Evolutionary conservation across 2,329 filamentous ascomycete genomes (phyloP).

Genomic region (Pestalotiopsis sp.): DNA sequence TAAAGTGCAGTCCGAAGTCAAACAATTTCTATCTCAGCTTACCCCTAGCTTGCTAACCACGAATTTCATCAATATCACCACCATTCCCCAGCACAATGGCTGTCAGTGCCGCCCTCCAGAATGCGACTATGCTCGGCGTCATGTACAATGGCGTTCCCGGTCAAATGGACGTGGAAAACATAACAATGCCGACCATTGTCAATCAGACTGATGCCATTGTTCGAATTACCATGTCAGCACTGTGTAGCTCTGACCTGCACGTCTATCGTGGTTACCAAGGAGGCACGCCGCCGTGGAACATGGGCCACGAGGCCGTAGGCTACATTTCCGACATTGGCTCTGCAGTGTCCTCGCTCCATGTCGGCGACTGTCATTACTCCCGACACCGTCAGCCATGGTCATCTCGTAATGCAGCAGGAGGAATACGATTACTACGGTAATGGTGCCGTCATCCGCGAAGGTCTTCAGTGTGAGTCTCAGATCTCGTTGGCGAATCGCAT

Average conservation of each 20-base stretch:
- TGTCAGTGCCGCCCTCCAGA: too few relatives aligned
- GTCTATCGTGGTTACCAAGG: conserved; percentile 77
- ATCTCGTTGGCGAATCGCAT: too few relatives aligned
- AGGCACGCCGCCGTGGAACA: conserved; percentile 63
- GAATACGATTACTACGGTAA: neutral
- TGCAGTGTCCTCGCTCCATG: conserved; percentile 65
- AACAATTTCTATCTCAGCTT: too few relatives aligned
- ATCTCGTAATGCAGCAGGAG: conserved; percentile 24
- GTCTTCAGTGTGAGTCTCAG: neutral
- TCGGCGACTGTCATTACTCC: conserved; percentile 82
- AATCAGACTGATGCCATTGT: conserved; percentile 34
- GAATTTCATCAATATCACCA: too few relatives aligned
- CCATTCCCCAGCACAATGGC: too few relatives aligned
- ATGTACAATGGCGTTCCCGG: conserved; percentile 14
- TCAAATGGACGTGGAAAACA: conserved; percentile 16
- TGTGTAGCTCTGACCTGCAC: conserved; percentile 72
- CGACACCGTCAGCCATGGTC: conserved; percentile 35
- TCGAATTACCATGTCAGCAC: conserved; percentile 31
- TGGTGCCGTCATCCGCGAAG: neutral
- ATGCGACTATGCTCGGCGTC: conserved; percentile 2
- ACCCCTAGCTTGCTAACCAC: too few relatives aligned
- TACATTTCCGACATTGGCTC: conserved; percentile 66
- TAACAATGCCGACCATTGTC: conserved; percentile 16
- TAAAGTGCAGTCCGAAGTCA: too few relatives aligned
- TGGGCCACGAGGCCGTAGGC: conserved; percentile 88